These are phyloP conservation scores for Papiliotrema nemorosa DNA, from an alignment of 1,284 basidiomycete species.

Conservation along the genomic window DNA sequence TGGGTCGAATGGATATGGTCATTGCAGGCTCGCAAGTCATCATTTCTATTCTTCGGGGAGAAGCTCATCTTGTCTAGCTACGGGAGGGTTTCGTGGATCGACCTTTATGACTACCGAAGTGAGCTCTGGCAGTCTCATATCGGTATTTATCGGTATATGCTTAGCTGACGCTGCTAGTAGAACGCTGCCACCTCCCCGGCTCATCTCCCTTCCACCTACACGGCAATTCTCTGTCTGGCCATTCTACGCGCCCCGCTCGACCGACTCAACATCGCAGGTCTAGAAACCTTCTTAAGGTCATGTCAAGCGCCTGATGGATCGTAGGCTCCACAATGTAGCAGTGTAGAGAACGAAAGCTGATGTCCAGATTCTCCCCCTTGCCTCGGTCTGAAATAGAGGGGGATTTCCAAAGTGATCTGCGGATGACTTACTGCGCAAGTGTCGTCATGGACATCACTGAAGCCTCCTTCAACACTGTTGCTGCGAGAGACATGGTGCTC, in stretches of 20 bases:
- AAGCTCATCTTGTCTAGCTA: slow-evolving; percentile 51
- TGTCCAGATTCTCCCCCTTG: slow-evolving; percentile 67
- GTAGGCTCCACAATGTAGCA: slow-evolving; percentile 49
- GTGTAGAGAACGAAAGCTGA: background rate
- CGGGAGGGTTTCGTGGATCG: slow-evolving; percentile 73
- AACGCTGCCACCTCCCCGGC: slow-evolving; percentile 60
- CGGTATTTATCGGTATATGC: slow-evolving; percentile 17
- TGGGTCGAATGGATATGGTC: slow-evolving; percentile 86
- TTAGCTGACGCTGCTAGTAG: slow-evolving; percentile 20
- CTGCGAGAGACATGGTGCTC: slow-evolving; percentile 62
- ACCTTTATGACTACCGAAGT: slow-evolving; percentile 58
- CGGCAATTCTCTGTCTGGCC: slow-evolving; percentile 72
- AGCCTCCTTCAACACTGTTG: slow-evolving; percentile 66
- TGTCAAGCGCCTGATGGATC: slow-evolving; percentile 80
- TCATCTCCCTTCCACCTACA: slow-evolving; percentile 90
- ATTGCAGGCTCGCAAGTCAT: slow-evolving; percentile 59
- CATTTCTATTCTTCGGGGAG: slow-evolving; percentile 1
- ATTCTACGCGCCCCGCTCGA: slow-evolving; percentile 77
- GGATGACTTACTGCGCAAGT: slow-evolving; percentile 86
- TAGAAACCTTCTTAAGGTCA: slow-evolving; percentile 61
- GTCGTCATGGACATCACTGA: slow-evolving; percentile 67
- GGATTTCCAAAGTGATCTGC: slow-evolving; percentile 48
- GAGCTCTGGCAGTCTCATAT: slow-evolving; percentile 8
- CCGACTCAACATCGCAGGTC: slow-evolving; percentile 61
- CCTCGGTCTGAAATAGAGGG: slow-evolving; percentile 59